phyloP scores from a whole-genome alignment of 2,329 filamentous ascomycete genomes.

The Falciphora oryzae region DNA sequence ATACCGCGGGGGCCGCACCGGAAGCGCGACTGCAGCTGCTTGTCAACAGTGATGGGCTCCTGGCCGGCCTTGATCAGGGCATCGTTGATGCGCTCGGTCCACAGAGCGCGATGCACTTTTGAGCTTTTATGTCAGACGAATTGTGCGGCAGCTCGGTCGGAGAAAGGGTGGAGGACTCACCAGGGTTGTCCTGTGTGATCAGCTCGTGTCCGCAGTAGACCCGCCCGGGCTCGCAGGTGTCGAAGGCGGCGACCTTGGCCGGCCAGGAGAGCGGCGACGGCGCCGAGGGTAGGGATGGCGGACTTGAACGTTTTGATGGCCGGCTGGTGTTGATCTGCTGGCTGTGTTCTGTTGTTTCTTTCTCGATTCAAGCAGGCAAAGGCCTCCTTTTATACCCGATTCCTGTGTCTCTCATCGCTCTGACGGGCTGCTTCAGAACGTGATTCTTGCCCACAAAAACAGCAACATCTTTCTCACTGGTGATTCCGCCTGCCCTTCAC shows the following conservation, averaged over 20 bases:
- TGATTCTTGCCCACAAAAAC: background rate
- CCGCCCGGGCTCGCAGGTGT: background rate
- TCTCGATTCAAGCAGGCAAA: background rate
- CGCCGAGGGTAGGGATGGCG: background rate
- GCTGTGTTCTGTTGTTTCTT: background rate
- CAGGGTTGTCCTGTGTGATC: background rate
- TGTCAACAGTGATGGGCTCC: background rate
- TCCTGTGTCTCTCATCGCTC: background rate
- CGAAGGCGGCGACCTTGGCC: slow-evolving; percentile 2
- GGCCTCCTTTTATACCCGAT: background rate
- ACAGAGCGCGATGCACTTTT: background rate
- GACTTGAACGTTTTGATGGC: background rate
- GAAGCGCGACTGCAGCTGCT: background rate
- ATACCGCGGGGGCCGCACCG: background rate
- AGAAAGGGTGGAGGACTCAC: background rate
- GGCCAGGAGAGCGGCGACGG: background rate
- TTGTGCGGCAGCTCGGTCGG: background rate
- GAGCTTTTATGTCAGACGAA: background rate
- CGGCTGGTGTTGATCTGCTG: background rate
- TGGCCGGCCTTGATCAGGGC: background rate
- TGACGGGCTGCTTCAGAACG: background rate
- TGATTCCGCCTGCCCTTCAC: too few species aligned
- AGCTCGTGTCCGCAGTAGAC: background rate
- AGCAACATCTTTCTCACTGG: too few species aligned
- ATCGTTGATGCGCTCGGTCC: background rate